Evolutionary conservation across 148 eudicot species (phyloP), one percentile per base, ranked within the genome.

Genomic region (Nyssa sinensis): DNA sequence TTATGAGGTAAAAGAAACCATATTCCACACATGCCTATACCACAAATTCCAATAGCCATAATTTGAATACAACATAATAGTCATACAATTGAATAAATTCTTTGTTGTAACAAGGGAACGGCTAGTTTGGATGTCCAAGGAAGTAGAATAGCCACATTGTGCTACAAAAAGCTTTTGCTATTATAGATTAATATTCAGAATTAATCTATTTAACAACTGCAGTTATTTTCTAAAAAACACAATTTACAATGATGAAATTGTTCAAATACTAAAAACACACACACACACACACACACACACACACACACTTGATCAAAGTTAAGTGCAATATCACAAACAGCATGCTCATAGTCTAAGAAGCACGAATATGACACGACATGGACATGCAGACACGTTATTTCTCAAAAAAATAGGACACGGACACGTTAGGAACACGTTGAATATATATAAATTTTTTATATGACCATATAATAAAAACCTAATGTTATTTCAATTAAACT

Each of bases 1-100:
- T 93, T 67, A 86, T 81, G 73, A 93, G 75, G 82, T 93, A 93
- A 84, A 93, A 93, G 86, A 93, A 93, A 69, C 98, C 98, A 47
- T 69, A 74, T 29, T 91, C 92, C 29, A 77, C 57, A 80, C 98
- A 93, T 24, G 98, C 96, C 98, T 93, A 64, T 53, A 64, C 30
- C 64, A 62, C 63, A 51, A 27, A 29, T 47, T 49, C 31, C 30
- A 44, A 34, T 69, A 30, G 25, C 7, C 11, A 35, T 7, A 61
- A 23, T 66, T 51, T 41, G 57, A 24, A 23, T 0, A 70, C 32
- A 69, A 69, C 25, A 6, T 24, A 29, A 27, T 10, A 55, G 13
- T 28, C 59, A 44, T 25, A 17, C 29, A 23, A 76, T 35, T n/a
- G 6, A 21, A 35, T n/a, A 23, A 19, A 34, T 3, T 33, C 11